phyloP scores from a whole-genome alignment of 371 early-diverging fungal genomes.

The Mucor lusitanicus region DNA sequence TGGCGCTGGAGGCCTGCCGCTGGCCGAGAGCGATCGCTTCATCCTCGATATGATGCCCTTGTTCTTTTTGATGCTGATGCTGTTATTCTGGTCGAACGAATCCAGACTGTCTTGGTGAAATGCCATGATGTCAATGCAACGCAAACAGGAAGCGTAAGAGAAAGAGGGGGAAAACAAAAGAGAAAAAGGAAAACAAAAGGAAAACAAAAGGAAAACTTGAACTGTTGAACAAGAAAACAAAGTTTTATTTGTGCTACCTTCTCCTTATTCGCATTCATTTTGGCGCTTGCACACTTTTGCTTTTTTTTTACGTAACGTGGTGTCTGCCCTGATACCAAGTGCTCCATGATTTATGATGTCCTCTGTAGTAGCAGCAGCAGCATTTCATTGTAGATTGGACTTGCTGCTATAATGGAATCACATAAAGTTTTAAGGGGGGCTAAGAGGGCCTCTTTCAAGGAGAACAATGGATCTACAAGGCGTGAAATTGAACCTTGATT shows the following conservation, averaged over 20 bases:
- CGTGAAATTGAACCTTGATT: neutral
- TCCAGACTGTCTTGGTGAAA: neutral
- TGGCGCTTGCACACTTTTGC: neutral
- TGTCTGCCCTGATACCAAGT: too few species aligned
- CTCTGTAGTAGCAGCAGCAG: too few species aligned
- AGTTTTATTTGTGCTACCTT: neutral
- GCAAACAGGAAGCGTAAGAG: neutral
- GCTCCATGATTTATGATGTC: too few species aligned
- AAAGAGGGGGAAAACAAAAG: neutral
- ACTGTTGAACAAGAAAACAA: neutral
- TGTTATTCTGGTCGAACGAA: neutral
- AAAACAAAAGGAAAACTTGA: neutral
- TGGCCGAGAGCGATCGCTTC: conserved; percentile 24
- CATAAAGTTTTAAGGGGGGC: neutral
- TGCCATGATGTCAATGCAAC: neutral
- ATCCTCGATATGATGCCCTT: conserved; percentile 25
- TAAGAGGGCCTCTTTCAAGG: neutral
- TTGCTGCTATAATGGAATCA: too few species aligned
- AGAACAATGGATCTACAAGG: neutral
- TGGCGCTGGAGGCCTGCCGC: conserved; percentile 1
- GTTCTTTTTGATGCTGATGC: conserved; percentile 4
- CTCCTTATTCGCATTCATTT: neutral
- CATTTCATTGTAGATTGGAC: too few species aligned
- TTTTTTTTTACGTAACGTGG: neutral
- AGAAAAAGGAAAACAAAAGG: neutral